Conservation (phyloP, 805 yeast genomes). For the Pichia ethanolica region DNA sequence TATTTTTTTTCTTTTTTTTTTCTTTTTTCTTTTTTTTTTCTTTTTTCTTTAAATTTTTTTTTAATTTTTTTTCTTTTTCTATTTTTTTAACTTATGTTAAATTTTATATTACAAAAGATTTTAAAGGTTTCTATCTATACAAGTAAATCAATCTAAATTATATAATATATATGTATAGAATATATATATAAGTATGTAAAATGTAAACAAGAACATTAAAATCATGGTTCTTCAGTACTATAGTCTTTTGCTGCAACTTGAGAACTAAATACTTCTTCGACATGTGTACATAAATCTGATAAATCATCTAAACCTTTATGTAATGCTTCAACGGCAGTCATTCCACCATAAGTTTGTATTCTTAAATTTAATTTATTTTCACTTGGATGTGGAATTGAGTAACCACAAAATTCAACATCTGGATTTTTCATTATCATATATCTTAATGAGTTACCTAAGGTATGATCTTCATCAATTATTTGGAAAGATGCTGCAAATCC, state of each 20-base stretch:
- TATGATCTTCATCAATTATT: slow-evolving; percentile 89
- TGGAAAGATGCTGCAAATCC: slow-evolving; percentile 95
- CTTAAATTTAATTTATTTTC: slow-evolving; percentile 84
- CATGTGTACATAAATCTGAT: slow-evolving; percentile 70
- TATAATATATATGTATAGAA: too few relatives aligned
- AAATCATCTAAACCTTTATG: slow-evolving; percentile 87
- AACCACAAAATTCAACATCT: slow-evolving; percentile 96
- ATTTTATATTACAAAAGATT: too few relatives aligned
- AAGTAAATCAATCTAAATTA: too few relatives aligned
- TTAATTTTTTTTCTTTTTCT: too few relatives aligned
- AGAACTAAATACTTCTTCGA: slow-evolving; percentile 60
- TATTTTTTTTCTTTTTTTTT: too few relatives aligned
- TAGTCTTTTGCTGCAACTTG: slow-evolving; percentile 53
- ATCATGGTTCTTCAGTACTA: slow-evolving; percentile 41
- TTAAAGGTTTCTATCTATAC: too few relatives aligned
- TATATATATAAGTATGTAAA: too few relatives aligned
- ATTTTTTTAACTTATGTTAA: too few relatives aligned
- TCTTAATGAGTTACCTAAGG: slow-evolving; percentile 88
- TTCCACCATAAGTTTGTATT: slow-evolving; percentile 83
- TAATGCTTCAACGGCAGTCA: slow-evolving; percentile 87
- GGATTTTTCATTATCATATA: slow-evolving; percentile 96
- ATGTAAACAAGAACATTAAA: too few relatives aligned
- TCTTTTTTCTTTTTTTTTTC: too few relatives aligned
- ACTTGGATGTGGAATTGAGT: slow-evolving; percentile 97
- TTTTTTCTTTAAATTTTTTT: too few relatives aligned